Conservation (phyloP, 495 filamentous ascomycete species). For the Podospora sp. region DNA sequence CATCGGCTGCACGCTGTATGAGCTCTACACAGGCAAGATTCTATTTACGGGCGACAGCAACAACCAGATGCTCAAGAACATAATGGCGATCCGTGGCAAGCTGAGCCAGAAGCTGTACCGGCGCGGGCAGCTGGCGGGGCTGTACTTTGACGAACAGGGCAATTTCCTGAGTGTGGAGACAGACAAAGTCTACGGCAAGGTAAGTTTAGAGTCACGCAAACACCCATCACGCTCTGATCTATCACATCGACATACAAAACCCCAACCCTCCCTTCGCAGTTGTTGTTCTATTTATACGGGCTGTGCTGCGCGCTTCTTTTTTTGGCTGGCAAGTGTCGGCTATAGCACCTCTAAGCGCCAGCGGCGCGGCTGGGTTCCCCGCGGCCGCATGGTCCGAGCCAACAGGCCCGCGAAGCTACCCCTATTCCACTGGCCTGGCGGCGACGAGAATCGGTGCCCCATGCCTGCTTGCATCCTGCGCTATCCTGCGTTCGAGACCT, state of each 20-base stretch:
- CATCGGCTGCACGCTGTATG: slow-evolving; percentile 94
- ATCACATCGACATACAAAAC: slow-evolving; percentile 3
- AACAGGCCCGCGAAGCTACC: background rate
- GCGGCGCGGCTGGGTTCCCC: slow-evolving; percentile 25
- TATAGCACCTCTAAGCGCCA: slow-evolving; percentile 20
- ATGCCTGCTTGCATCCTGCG: slow-evolving; percentile 5
- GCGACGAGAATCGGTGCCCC: slow-evolving; percentile 12
- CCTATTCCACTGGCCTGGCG: background rate
- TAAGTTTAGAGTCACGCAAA: slow-evolving; percentile 37
- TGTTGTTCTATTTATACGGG: background rate
- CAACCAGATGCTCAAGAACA: slow-evolving; percentile 94
- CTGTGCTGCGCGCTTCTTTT: slow-evolving; percentile 20
- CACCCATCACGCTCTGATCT: background rate
- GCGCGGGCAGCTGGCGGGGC: slow-evolving; percentile 67
- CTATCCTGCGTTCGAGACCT: slow-evolving; percentile 1
- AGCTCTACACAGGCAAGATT: slow-evolving; percentile 96
- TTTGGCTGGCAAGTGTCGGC: slow-evolving; percentile 17
- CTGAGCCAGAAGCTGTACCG: slow-evolving; percentile 85
- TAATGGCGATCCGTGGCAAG: slow-evolving; percentile 96
- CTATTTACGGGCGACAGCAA: slow-evolving; percentile 93
- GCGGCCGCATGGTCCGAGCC: slow-evolving; percentile 21
- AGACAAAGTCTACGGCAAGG: slow-evolving; percentile 82
- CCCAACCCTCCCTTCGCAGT: slow-evolving; percentile 10
- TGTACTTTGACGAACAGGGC: slow-evolving; percentile 85
- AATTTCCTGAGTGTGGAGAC: slow-evolving; percentile 86